These are phyloP conservation scores for Penicillium sp. DNA, from an alignment of 2,329 filamentous ascomycete species.

Conservation along the genomic window DNA sequence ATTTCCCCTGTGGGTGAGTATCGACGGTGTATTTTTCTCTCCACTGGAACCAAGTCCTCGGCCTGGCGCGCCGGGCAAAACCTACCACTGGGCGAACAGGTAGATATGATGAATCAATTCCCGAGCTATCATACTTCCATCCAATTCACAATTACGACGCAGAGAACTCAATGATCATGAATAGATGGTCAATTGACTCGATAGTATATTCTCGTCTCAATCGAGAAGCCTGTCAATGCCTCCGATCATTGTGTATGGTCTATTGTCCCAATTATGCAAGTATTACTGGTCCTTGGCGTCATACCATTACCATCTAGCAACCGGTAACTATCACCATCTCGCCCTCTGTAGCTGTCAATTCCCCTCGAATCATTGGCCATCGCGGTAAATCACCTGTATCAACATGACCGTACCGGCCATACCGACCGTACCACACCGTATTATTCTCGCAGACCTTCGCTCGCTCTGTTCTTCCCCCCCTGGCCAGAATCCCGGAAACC, in stretches of 20 bases:
- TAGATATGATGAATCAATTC: slow-evolving; percentile 4
- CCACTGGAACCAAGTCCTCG: not conserved
- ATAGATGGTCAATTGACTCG: not conserved
- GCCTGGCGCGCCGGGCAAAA: not conserved
- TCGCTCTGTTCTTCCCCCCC: slow-evolving; percentile 8
- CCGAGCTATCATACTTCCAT: not conserved
- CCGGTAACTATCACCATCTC: not conserved
- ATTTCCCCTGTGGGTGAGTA: slow-evolving; percentile 9
- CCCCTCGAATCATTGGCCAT: not conserved
- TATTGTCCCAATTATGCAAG: not conserved
- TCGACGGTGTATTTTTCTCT: slow-evolving; percentile 17
- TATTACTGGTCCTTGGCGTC: not conserved
- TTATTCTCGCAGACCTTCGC: not conserved
- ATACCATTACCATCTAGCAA: not conserved
- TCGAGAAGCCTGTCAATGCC: not conserved
- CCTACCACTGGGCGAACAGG: not conserved
- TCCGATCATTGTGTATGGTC: not conserved
- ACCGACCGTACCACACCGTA: not conserved
- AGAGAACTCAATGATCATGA: not conserved
- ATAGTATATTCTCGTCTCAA: not conserved
- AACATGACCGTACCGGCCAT: not conserved
- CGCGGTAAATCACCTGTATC: not conserved
- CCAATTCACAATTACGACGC: not conserved
- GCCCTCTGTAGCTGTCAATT: not conserved
- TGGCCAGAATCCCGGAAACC: slow-evolving; percentile 7